A percentile compares a stretch with the other conserved stretches of the same genome.
These are phyloP conservation scores for Tetrastigma voinierianum DNA, from an alignment of 164 flowering plant species.

Conservation along the genomic window DNA sequence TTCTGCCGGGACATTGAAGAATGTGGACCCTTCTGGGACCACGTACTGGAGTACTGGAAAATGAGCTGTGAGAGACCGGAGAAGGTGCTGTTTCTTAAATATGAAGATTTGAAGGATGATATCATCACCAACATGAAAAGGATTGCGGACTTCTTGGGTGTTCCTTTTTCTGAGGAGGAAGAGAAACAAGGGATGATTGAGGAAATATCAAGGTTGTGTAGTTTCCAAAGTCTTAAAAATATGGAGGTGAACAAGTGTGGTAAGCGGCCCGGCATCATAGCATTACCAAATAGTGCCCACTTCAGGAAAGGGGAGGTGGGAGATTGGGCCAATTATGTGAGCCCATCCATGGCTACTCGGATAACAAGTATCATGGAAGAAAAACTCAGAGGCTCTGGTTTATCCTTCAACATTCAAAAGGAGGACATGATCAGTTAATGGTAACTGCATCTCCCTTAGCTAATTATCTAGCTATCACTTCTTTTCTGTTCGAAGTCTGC, in stretches of 20 bases:
- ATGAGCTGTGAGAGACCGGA: background rate
- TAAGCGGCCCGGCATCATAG: background rate
- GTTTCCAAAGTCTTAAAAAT: background rate
- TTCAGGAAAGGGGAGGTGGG: constrained; percentile 5
- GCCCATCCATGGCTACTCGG: background rate
- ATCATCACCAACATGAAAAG: background rate
- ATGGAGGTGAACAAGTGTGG: constrained; percentile 7
- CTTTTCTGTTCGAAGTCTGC: too few relatives aligned
- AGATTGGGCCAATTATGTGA: background rate
- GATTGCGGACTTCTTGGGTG: background rate
- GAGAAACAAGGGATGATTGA: background rate
- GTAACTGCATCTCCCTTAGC: too few relatives aligned
- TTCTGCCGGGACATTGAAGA: background rate
- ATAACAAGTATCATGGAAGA: background rate
- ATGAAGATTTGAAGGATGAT: constrained; percentile 1
- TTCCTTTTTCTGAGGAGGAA: background rate
- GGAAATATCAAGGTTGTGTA: background rate
- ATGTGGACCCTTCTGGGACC: constrained; percentile 6
- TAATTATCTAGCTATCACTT: too few relatives aligned
- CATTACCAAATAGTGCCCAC: background rate
- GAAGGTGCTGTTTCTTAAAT: constrained; percentile 1
- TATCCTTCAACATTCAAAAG: too few relatives aligned
- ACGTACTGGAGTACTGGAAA: constrained; percentile 1
- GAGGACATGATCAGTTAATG: too few relatives aligned
- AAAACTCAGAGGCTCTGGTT: too few relatives aligned